These are phyloP conservation scores for Stereocaulon alpinum DNA, from an alignment of 495 filamentous ascomycete species.

Conservation along the genomic window DNA sequence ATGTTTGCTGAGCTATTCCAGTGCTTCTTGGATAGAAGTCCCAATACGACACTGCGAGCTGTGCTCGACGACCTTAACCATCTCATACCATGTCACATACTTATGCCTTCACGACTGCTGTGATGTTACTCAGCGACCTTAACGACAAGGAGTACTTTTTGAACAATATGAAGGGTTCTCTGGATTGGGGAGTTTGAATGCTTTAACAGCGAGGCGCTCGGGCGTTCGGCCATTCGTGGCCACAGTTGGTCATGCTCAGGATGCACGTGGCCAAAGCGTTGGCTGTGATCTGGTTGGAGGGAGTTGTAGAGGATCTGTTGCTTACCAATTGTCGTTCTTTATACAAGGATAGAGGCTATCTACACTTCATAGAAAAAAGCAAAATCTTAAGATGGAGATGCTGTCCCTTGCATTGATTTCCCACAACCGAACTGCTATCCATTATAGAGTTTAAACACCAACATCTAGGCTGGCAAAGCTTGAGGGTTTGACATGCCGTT, in stretches of 20 bases:
- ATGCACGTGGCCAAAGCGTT: neutral
- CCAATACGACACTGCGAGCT: neutral
- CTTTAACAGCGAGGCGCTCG: conserved; percentile 12
- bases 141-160: neutral
- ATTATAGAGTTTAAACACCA: neutral
- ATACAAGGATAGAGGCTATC: no score
- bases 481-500: neutral
- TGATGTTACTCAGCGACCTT: neutral
- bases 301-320: neutral
- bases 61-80: neutral
- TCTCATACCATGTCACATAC: neutral
- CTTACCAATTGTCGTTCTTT: no score
- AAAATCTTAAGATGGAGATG: neutral
- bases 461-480: neutral
- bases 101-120: neutral
- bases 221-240: neutral
- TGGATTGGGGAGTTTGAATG: neutral
- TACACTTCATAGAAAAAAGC: neutral
- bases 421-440: neutral
- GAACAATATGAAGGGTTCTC: neutral
- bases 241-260: no score
- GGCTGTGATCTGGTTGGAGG: neutral
- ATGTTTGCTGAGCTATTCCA: conserved; percentile 17
- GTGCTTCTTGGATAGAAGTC: conserved; percentile 34
- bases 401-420: neutral